Conservation (phyloP, 805 yeast species). For the Candida orba region DNA sequence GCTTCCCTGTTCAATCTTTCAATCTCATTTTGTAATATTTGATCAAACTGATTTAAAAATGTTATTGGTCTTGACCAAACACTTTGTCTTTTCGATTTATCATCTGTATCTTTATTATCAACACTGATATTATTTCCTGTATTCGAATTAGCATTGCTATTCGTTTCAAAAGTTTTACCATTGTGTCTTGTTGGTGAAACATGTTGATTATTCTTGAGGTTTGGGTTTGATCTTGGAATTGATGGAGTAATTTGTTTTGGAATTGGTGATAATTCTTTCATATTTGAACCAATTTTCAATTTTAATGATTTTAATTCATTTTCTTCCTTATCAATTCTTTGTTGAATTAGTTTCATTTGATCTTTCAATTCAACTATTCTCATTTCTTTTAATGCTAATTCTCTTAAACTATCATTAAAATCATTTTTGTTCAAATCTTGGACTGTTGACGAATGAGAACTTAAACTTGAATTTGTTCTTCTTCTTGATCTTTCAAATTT, state of each 20-base stretch:
- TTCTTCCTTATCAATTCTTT: slow-evolving; percentile 35
- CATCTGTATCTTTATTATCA: background rate
- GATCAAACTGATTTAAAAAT: slow-evolving; percentile 61
- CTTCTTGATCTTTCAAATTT: slow-evolving; percentile 11
- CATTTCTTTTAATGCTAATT: slow-evolving; percentile 64
- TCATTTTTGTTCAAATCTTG: slow-evolving; percentile 23
- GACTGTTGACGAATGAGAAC: slow-evolving; percentile 7
- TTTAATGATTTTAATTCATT: slow-evolving; percentile 27
- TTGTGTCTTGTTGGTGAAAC: slow-evolving; percentile 5
- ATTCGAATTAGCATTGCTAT: background rate
- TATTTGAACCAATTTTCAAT: slow-evolving; percentile 26
- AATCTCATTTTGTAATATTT: slow-evolving; percentile 55
- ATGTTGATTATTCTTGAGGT: background rate
- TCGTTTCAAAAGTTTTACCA: background rate
- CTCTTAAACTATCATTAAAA: slow-evolving; percentile 48
- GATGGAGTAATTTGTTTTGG: slow-evolving; percentile 1
- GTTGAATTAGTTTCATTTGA: slow-evolving; percentile 39
- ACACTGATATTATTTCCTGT: background rate
- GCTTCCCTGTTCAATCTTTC: slow-evolving; percentile 37
- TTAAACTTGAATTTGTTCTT: slow-evolving; percentile 17
- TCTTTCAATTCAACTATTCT: slow-evolving; percentile 55
- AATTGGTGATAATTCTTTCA: slow-evolving; percentile 20
- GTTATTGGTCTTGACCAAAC: slow-evolving; percentile 49
- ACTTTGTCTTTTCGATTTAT: slow-evolving; percentile 19
- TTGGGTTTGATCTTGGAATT: background rate